Evolutionary conservation across 495 filamentous ascomycete species (phyloP).

Genomic region (Pseudomonodictys pantanalensis): DNA sequence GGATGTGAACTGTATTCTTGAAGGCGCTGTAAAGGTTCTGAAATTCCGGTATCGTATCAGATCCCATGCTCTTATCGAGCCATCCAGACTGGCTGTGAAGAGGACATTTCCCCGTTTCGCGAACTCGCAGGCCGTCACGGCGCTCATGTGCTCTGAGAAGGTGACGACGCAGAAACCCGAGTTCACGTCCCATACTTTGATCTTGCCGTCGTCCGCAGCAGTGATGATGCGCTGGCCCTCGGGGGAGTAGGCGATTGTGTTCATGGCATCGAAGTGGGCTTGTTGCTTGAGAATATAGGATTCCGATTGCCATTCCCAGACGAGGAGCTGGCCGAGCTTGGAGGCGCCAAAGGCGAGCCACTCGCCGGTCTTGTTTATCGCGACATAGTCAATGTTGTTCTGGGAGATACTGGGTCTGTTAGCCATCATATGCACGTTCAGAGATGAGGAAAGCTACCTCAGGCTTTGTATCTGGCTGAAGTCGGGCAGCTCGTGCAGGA

Average conservation of each 20-base stretch:
- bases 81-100: slow-evolving; percentile 91
- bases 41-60: slow-evolving; percentile 95
- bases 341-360: slow-evolving; percentile 99
- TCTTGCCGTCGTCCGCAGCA: slow-evolving; percentile 90
- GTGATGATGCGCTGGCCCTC: slow-evolving; percentile 92
- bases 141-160: slow-evolving; percentile 93
- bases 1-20: slow-evolving; percentile 84
- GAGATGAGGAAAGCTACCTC: slow-evolving; percentile 44
- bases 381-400: slow-evolving; percentile 89
- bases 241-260: slow-evolving; percentile 85
- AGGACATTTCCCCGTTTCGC: slow-evolving; percentile 90
- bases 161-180: slow-evolving; percentile 98
- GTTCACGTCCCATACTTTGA: slow-evolving; percentile 96
- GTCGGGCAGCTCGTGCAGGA: slow-evolving; percentile 92
- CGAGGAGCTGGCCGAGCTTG: slow-evolving; percentile 86
- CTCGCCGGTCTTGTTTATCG: slow-evolving; percentile 88
- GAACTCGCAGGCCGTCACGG: slow-evolving; percentile 93
- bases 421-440: slow-evolving; percentile 18
- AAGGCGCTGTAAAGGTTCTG: slow-evolving; percentile 90
- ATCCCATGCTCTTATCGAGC: slow-evolving; percentile 94
- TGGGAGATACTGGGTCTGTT: slow-evolving; percentile 75
- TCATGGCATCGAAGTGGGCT: slow-evolving; percentile 96
- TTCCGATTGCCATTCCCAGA: slow-evolving; percentile 99
- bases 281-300: slow-evolving; percentile 99
- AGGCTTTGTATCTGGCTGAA: slow-evolving; percentile 91